Conservation (phyloP, 2,329 filamentous ascomycete genomes). For the Colletotrichum echinochloae region DNA sequence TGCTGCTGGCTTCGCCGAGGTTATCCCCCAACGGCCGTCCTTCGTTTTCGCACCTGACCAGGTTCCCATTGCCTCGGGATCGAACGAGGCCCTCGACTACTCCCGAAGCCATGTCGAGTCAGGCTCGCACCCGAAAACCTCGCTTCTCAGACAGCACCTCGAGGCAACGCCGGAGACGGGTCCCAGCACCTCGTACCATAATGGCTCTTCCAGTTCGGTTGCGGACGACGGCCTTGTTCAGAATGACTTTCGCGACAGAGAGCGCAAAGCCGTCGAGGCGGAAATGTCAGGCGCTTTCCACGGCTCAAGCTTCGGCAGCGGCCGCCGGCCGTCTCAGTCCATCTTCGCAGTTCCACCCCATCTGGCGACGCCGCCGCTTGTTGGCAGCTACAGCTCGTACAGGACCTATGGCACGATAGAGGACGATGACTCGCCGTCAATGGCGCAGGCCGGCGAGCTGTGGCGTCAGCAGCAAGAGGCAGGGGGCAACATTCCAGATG, state of each 20-base stretch:
- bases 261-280: slow-evolving; percentile 61
- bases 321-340: slow-evolving; percentile 53
- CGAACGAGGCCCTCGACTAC: slow-evolving; percentile 54
- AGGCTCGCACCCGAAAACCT: slow-evolving; percentile 50
- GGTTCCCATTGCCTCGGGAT: slow-evolving; percentile 54
- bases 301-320: slow-evolving; percentile 46
- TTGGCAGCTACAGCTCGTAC: slow-evolving; percentile 76
- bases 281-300: slow-evolving; percentile 54
- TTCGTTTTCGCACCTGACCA: slow-evolving; percentile 75
- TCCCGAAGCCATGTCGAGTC: slow-evolving; percentile 55
- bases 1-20: slow-evolving; percentile 88
- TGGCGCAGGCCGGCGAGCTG: slow-evolving; percentile 63
- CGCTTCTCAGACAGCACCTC: slow-evolving; percentile 66
- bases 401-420: slow-evolving; percentile 67
- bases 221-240: slow-evolving; percentile 32
- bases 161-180: slow-evolving; percentile 48
- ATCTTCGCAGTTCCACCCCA: slow-evolving; percentile 71
- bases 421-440: slow-evolving; percentile 57
- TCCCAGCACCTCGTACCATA: slow-evolving; percentile 19
- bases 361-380: slow-evolving; percentile 75
- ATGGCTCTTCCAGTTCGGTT: slow-evolving; percentile 38
- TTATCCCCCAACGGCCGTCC: slow-evolving; percentile 82
- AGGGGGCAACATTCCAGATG: slow-evolving; percentile 61
- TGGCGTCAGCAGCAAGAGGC: slow-evolving; percentile 66
- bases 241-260: slow-evolving; percentile 56